Evolutionary conservation across 129 eudicot species (phyloP), one percentile per base, ranked within the genome.

Genomic region (Heracleum sosnowskyi): DNA sequence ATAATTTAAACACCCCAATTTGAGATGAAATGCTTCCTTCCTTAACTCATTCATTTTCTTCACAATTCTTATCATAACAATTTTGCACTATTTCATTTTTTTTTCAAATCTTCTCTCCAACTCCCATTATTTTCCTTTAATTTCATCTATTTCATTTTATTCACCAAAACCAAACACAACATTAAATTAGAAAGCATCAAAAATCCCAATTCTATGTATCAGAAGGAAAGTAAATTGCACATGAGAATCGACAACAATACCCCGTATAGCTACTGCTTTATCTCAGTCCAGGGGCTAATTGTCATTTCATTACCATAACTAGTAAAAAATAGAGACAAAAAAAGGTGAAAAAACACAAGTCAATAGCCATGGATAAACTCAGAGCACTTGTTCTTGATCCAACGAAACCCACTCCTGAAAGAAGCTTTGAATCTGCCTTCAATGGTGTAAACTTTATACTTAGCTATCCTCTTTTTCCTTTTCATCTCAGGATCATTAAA

Each of bases 341-440:
- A 71, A 71, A 36, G 5, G 7, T 18, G 16, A 71, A 12, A 39
- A 20, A 20, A 72, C 9, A 40, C 11, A 28, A 72, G 15, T 51
- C 63, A 89, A 41, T 79, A 90, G 22, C 90, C 96, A 87, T 93
- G 92, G 53, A 93, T 89, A 69, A 93, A 80, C 66, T 83, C 84
- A 46, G 93, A 90, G 82, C 92, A 91, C 81, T 90, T 90, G 41
- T 87, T 80, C 78, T 89, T 93, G 83, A 93, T 77, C 97, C 98
- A 93, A 24, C 92, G 90, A 40, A 93, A 64, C 33, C 97, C 96
- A 37, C 79, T 93, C 49, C 79, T 87, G 11, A 93, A 76, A 4
- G 98, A 93, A 80, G 91, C 87, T 70, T 93, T 93, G 46, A 93
- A 87, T 49, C 88, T 84, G 4, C 98, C 94, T 89, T 93, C 92